These are phyloP conservation scores for Amanita rubescens DNA, from an alignment of 768 basidiomycete genomes.

Conservation along the genomic window DNA sequence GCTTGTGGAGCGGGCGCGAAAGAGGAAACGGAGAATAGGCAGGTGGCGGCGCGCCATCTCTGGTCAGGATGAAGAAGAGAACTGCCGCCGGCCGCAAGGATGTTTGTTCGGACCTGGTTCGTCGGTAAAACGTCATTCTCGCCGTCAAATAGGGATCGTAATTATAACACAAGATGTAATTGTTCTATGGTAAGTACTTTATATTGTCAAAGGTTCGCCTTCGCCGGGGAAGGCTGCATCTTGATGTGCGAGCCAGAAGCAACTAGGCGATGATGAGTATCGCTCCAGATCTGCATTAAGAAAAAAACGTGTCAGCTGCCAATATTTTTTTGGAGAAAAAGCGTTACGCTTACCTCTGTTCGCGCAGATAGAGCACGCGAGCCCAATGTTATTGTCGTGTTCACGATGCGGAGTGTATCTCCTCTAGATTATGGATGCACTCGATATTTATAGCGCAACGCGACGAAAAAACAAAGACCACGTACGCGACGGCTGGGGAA, in stretches of 20 bases:
- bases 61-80: too few species aligned
- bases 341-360: conserved; percentile 33
- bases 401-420: conserved; percentile 44
- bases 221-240: conserved; percentile 31
- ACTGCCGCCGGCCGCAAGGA: too few species aligned
- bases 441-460: not conserved
- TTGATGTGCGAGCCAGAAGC: conserved; percentile 50
- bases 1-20: too few species aligned
- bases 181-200: not conserved
- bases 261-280: conserved; percentile 41
- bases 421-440: conserved; percentile 25
- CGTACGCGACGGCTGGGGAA: conserved; percentile 45
- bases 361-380: conserved; percentile 38
- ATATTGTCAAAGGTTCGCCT: conserved; percentile 3
- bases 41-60: too few species aligned
- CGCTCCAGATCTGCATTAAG: conserved; percentile 45
- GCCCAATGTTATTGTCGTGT: conserved; percentile 44
- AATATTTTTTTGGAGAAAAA: not conserved
- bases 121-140: too few species aligned
- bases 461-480: not conserved
- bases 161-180: too few species aligned
- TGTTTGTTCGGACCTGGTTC: too few species aligned
- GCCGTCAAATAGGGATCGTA: too few species aligned
- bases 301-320: not conserved
- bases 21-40: too few species aligned